Conservation (phyloP, 257 asterid genomes). For the Solanum lycopersicoides region DNA sequence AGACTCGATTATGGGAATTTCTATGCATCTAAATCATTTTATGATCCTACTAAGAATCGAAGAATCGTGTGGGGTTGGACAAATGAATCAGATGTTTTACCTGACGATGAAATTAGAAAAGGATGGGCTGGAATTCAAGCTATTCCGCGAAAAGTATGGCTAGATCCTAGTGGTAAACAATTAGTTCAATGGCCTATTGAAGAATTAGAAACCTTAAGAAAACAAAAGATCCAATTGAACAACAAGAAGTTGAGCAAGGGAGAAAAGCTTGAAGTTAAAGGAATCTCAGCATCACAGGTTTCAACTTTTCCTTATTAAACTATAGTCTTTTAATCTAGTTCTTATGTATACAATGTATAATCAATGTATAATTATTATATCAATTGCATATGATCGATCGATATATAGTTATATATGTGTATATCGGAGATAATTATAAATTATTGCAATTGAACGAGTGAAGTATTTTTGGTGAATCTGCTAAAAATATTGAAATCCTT, state of each 20-base stretch:
- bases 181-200: slow-evolving; percentile 41
- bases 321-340: too few relatives aligned
- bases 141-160: slow-evolving; percentile 30
- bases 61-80: slow-evolving; percentile 46
- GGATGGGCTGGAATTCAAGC: slow-evolving; percentile 56
- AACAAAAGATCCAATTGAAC: slow-evolving; percentile 6
- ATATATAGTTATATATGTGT: background rate
- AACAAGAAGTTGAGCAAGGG: slow-evolving; percentile 14
- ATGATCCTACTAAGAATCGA: slow-evolving; percentile 25
- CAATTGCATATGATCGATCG: background rate
- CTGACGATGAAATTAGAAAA: slow-evolving; percentile 14
- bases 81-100: slow-evolving; percentile 32
- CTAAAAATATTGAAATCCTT: too few relatives aligned
- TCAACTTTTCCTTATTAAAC: background rate
- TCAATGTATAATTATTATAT: background rate
- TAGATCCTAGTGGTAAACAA: slow-evolving; percentile 36
- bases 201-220: slow-evolving; percentile 32
- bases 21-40: slow-evolving; percentile 49
- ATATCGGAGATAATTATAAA: background rate
- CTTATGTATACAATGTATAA: background rate
- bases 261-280: slow-evolving; percentile 14
- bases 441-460: background rate
- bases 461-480: too few relatives aligned
- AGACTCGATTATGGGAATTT: slow-evolving; percentile 44
- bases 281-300: slow-evolving; percentile 41